These are phyloP conservation scores for Aspergillus kassunensis DNA, from an alignment of 495 filamentous ascomycete genomes.

Conservation along the genomic window DNA sequence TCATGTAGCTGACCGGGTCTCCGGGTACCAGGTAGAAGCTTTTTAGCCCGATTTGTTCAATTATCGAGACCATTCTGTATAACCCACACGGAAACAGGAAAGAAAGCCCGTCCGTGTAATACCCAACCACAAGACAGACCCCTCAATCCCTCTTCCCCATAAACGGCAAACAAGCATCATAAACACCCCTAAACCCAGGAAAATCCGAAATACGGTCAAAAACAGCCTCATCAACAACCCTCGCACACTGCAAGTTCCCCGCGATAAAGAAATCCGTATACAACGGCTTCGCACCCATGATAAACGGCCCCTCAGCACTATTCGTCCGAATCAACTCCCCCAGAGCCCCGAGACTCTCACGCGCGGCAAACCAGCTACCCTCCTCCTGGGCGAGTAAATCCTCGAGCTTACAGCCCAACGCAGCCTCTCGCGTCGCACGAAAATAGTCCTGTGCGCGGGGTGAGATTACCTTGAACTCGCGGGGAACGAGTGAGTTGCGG, in stretches of 20 bases:
- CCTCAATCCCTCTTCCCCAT: constrained; percentile 34
- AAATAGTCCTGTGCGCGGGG: constrained; percentile 37
- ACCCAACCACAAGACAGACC: too few relatives aligned
- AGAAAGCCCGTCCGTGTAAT: too few relatives aligned
- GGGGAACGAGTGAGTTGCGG: constrained; percentile 27
- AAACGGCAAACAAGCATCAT: constrained; percentile 34
- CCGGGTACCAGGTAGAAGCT: too few relatives aligned
- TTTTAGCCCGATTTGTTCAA: too few relatives aligned
- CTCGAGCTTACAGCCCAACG: constrained; percentile 30
- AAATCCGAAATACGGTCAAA: constrained; percentile 28
- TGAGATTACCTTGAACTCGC: constrained; percentile 35
- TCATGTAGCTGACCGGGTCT: too few relatives aligned
- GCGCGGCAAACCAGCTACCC: constrained; percentile 23
- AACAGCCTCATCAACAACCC: constrained; percentile 32
- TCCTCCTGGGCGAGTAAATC: constrained; percentile 35
- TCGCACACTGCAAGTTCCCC: constrained; percentile 30
- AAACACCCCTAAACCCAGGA: constrained; percentile 29
- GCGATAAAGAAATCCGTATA: constrained; percentile 40
- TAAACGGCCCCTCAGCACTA: constrained; percentile 34
- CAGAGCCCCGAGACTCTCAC: constrained; percentile 20
- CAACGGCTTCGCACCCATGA: constrained; percentile 28
- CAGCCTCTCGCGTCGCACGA: constrained; percentile 34
- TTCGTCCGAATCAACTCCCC: constrained; percentile 31
- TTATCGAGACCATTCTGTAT: too few relatives aligned
- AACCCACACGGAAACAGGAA: too few relatives aligned